Evolutionary conservation across 805 yeast species (phyloP).

Genomic region (Hanseniaspora occidentalis): DNA sequence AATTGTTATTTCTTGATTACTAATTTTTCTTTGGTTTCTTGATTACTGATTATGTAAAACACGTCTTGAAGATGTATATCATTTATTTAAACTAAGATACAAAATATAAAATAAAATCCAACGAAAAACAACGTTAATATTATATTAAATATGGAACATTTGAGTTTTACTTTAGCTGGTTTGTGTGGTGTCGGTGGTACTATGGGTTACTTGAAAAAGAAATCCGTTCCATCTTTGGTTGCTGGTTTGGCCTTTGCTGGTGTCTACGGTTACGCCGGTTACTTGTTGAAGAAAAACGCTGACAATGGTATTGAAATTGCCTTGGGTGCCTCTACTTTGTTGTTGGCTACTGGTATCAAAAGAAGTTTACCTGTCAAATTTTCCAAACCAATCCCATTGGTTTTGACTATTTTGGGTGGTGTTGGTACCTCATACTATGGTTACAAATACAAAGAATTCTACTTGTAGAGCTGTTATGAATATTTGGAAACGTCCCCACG

Average conservation of each 20-base stretch:
- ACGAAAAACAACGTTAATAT: slow-evolving; percentile 8
- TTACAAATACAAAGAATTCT: slow-evolving; percentile 65
- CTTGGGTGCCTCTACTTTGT: slow-evolving; percentile 51
- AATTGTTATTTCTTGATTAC: no score
- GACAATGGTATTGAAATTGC: slow-evolving; percentile 79
- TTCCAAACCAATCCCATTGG: slow-evolving; percentile 65
- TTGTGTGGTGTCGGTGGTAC: slow-evolving; percentile 59
- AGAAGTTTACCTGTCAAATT: slow-evolving; percentile 50
- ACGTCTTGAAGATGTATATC: neutral
- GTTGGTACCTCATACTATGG: slow-evolving; percentile 56
- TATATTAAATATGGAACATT: slow-evolving; percentile 46
- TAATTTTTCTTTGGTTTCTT: no score
- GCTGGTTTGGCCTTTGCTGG: slow-evolving; percentile 60
- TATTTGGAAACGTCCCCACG: neutral
- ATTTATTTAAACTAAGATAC: neutral
- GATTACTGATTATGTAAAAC: no score
- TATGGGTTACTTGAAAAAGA: slow-evolving; percentile 55
- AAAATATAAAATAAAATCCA: neutral
- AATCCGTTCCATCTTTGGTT: slow-evolving; percentile 65
- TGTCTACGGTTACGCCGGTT: slow-evolving; percentile 59
- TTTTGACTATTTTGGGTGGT: slow-evolving; percentile 50
- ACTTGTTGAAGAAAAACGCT: slow-evolving; percentile 56
- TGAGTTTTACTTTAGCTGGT: slow-evolving; percentile 59
- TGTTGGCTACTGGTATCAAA: slow-evolving; percentile 60
- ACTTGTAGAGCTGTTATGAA: slow-evolving; percentile 18